Evolutionary conservation across 768 basidiomycete species (phyloP).

Genomic region (Mycena kentingensis): DNA sequence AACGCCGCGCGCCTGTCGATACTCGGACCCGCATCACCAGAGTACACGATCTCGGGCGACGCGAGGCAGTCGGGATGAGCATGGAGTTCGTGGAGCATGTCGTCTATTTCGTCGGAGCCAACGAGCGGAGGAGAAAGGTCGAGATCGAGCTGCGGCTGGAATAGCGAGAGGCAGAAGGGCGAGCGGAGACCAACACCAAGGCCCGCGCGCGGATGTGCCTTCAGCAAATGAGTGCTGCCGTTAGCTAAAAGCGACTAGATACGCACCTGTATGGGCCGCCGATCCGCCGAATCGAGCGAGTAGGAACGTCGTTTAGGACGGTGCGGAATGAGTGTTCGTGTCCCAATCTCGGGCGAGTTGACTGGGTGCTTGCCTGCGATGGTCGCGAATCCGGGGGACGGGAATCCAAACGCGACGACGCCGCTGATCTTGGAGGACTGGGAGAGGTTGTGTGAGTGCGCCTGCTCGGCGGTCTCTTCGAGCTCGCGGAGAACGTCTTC

Average conservation of each 20-base stretch:
- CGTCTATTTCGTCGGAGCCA: constrained; percentile 2
- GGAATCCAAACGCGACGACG: background rate
- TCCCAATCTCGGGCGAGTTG: background rate
- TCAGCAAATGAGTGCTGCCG: background rate
- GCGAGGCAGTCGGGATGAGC: background rate
- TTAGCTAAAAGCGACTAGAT: background rate
- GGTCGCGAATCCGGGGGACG: background rate
- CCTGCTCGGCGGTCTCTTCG: background rate
- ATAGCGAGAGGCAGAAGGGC: constrained; percentile 20
- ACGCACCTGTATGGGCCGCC: background rate
- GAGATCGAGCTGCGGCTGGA: background rate
- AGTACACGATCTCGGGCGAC: background rate
- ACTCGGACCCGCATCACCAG: background rate
- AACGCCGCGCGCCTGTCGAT: background rate
- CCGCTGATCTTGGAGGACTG: background rate
- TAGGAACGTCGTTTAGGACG: constrained; percentile 10
- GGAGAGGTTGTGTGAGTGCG: background rate
- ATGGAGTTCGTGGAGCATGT: background rate
- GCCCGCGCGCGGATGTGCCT: constrained; percentile 8
- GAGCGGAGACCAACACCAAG: constrained; percentile 16
- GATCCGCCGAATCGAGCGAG: constrained; percentile 13
- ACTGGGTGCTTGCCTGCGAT: constrained; percentile 5
- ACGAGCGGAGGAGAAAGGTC: background rate
- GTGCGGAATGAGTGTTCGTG: background rate
- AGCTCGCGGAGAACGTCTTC: constrained; percentile 2